Conservation (phyloP, 2,329 filamentous ascomycete genomes). For the Ceratocystis ficicola region DNA sequence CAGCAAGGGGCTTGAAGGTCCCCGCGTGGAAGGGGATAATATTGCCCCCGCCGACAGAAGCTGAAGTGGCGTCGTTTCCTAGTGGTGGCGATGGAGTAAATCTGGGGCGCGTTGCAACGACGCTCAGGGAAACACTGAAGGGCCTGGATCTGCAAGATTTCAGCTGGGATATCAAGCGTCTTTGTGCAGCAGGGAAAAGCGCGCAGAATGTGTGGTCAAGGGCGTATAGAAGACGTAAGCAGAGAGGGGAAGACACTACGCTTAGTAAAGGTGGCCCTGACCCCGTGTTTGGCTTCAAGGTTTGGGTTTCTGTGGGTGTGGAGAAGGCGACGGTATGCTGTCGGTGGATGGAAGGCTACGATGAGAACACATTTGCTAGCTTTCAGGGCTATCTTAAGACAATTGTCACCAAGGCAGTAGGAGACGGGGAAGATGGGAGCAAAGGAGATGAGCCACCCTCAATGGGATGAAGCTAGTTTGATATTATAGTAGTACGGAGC, state of each 20-base stretch:
- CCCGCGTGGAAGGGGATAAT: conserved; percentile 31
- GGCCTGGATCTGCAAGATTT: conserved; percentile 49
- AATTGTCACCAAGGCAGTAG: background rate
- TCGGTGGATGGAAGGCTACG: conserved; percentile 60
- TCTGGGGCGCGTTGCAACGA: conserved; percentile 30
- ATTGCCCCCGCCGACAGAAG: conserved; percentile 35
- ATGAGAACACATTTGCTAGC: conserved; percentile 68
- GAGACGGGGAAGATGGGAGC: background rate
- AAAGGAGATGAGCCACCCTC: too few species aligned
- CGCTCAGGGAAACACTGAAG: conserved; percentile 37
- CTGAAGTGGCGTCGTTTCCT: conserved; percentile 37
- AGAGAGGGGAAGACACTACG: conserved; percentile 22
- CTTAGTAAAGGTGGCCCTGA: conserved; percentile 13
- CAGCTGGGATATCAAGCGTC: conserved; percentile 45
- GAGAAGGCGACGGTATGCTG: conserved; percentile 8
- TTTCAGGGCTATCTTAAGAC: conserved; percentile 66
- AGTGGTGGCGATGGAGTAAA: conserved; percentile 29
- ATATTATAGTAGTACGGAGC: background rate
- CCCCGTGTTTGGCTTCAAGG: conserved; percentile 20
- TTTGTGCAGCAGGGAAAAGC: conserved; percentile 50
- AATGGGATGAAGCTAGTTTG: too few species aligned
- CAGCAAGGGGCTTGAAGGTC: conserved; percentile 36
- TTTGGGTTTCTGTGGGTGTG: conserved; percentile 9
- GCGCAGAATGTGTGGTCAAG: conserved; percentile 53
- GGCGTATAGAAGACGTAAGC: background rate